Percentiles rank a stretch among this genome's conserved stretches.
phyloP scores from a whole-genome alignment of 306 rosid genomes.

The Vicia sativa region DNA sequence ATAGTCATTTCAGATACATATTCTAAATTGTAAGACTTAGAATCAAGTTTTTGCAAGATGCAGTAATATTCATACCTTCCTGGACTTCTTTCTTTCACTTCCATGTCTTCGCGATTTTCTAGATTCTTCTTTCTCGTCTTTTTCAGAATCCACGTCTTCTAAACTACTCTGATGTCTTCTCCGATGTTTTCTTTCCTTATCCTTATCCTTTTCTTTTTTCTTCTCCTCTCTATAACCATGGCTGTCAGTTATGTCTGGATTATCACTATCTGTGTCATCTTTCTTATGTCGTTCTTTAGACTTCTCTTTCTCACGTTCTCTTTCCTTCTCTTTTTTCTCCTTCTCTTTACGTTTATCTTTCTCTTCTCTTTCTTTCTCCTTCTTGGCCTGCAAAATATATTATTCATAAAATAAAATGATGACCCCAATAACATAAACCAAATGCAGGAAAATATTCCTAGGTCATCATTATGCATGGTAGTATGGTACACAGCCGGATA shows the following conservation, averaged over 20 bases:
- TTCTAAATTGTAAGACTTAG: not conserved
- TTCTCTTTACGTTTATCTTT: conserved; percentile 71
- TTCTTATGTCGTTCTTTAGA: conserved; percentile 81
- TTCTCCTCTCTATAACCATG: conserved; percentile 84
- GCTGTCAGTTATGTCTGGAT: conserved; percentile 55
- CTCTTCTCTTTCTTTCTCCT: conserved; percentile 83
- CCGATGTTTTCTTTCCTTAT: conserved; percentile 87
- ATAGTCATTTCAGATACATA: conserved; percentile 26
- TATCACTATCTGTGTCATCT: conserved; percentile 92
- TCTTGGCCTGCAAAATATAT: conserved; percentile 65
- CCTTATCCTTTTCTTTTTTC: conserved; percentile 91
- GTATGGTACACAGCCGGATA: not conserved
- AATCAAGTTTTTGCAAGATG: not conserved
- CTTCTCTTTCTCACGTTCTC: conserved; percentile 88
- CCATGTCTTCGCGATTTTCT: conserved; percentile 86
- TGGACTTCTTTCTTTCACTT: conserved; percentile 87
- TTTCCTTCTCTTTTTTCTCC: conserved; percentile 77
- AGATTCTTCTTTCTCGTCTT: conserved; percentile 91
- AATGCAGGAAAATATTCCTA: conserved; percentile 1
- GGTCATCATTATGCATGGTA: not conserved
- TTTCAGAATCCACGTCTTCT: conserved; percentile 83
- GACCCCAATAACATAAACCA: conserved; percentile 24
- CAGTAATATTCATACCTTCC: conserved; percentile 58
- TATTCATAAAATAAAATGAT: conserved; percentile 24
- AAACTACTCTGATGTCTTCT: conserved; percentile 86